Conservation (phyloP, 2,329 filamentous ascomycete genomes). For the Paraconiothyrium brasiliense region DNA sequence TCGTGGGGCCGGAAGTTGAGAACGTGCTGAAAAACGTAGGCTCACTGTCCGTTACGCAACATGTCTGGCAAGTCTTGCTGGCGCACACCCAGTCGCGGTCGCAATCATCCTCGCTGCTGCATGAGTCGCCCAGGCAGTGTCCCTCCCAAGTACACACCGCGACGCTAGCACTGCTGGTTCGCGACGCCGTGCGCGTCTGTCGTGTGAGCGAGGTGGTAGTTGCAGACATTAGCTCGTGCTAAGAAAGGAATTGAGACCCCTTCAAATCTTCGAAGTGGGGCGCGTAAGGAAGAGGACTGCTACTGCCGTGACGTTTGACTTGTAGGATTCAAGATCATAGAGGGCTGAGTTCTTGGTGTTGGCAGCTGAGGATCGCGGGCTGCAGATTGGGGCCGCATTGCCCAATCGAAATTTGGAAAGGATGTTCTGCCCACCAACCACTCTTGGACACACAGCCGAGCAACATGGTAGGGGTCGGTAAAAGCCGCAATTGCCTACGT, state of each 20-base stretch:
- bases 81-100: slow-evolving; percentile 36
- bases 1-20: background rate
- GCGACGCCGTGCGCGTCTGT: slow-evolving; percentile 13
- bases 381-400: background rate
- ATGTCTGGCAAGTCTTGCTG: slow-evolving; percentile 31
- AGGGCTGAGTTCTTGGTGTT: slow-evolving; percentile 7
- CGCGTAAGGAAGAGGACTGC: background rate
- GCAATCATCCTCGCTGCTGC: slow-evolving; percentile 35
- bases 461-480: background rate
- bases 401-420: slow-evolving; percentile 6
- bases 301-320: background rate
- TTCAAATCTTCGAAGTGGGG: background rate
- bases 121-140: slow-evolving; percentile 29
- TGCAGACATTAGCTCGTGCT: slow-evolving; percentile 6
- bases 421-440: background rate
- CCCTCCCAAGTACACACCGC: slow-evolving; percentile 25
- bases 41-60: slow-evolving; percentile 9
- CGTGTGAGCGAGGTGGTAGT: slow-evolving; percentile 1
- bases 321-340: slow-evolving; percentile 1
- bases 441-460: background rate
- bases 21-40: slow-evolving; percentile 3
- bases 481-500: background rate
- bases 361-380: slow-evolving; percentile 10
- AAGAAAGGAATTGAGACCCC: background rate
- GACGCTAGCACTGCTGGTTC: slow-evolving; percentile 17